phyloP scores from a whole-genome alignment of 1,284 basidiomycete species.

The Paramarasmius palmivorus region DNA sequence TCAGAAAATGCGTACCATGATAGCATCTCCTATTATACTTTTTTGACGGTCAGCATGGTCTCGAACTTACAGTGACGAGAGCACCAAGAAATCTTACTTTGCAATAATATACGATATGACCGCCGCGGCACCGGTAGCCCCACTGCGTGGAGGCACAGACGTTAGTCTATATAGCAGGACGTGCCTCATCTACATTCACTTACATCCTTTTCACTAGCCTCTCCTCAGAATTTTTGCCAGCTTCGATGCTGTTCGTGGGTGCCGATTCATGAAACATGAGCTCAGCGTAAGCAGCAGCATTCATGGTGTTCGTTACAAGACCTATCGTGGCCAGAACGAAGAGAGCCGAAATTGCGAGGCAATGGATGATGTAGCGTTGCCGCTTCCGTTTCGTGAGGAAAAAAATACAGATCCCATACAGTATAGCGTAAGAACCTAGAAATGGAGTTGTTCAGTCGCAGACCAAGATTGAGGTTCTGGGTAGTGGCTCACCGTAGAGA shows the following conservation, averaged over 20 bases:
- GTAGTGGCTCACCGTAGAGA: no score
- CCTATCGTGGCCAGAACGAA: background rate
- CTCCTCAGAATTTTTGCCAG: no score
- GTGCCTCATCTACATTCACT: background rate
- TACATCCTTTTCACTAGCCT: no score
- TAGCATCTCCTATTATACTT: background rate
- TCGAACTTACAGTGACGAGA: background rate
- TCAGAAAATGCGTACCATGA: background rate
- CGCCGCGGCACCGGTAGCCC: no score
- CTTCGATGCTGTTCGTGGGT: no score
- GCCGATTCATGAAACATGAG: no score
- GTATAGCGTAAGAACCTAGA: background rate
- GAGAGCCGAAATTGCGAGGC: background rate
- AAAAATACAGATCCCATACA: background rate
- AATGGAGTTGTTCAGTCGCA: no score
- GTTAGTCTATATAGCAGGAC: background rate
- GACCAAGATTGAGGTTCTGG: no score
- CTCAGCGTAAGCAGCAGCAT: no score
- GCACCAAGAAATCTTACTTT: background rate
- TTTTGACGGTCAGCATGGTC: no score
- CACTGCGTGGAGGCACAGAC: no score
- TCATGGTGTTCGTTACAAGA: background rate
- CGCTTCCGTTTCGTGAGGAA: background rate
- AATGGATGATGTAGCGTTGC: background rate
- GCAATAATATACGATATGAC: background rate